Conservation (phyloP, 805 yeast species). For the Candida mattraensis region DNA sequence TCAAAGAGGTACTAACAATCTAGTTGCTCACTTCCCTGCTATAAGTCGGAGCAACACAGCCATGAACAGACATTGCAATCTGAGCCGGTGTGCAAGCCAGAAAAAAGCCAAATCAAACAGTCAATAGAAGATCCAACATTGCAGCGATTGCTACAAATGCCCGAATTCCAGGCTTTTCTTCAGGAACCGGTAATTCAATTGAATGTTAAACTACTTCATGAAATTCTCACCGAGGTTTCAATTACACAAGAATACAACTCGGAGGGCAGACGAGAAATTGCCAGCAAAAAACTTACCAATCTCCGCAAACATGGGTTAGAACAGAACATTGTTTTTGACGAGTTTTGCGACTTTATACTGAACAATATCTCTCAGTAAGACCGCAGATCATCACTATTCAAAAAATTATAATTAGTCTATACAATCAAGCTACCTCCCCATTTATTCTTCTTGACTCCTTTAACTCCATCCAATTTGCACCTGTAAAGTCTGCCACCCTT, state of each 20-base stretch:
- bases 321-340: constrained; percentile 68
- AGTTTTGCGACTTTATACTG: constrained; percentile 52
- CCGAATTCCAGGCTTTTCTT: constrained; percentile 45
- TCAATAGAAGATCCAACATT: constrained; percentile 27
- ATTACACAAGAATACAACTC: constrained; percentile 48
- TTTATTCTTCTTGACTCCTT: constrained; percentile 34
- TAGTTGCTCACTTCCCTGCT: constrained; percentile 63
- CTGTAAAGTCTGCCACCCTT: constrained; percentile 62
- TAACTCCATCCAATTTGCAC: constrained; percentile 38
- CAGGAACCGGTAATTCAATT: constrained; percentile 52
- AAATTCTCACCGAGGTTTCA: constrained; percentile 46
- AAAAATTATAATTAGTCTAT: constrained; percentile 18
- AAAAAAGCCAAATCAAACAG: not conserved
- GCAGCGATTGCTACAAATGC: constrained; percentile 38
- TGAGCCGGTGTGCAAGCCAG: constrained; percentile 1
- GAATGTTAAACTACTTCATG: constrained; percentile 51
- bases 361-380: constrained; percentile 10
- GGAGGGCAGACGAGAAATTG: constrained; percentile 59
- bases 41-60: constrained; percentile 44
- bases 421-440: constrained; percentile 26
- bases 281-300: constrained; percentile 58
- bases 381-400: too few relatives aligned
- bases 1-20: constrained; percentile 10
- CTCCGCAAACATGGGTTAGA: constrained; percentile 65
- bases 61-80: constrained; percentile 22